Conservation (phyloP, 2,329 filamentous ascomycete species). For the Fusarium euwallaceae region DNA sequence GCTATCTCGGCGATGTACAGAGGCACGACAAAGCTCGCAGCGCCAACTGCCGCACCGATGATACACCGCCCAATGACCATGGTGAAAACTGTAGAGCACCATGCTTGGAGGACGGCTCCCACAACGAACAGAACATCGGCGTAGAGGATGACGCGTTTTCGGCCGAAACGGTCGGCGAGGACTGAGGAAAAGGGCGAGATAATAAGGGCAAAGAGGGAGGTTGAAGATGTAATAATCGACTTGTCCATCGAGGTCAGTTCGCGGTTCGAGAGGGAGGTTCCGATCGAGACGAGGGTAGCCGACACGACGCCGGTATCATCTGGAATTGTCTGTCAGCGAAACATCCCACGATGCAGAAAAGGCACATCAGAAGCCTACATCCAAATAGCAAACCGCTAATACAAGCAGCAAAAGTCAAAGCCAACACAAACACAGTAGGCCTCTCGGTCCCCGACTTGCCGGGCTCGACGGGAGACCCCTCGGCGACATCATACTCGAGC, state of each 20-base stretch:
- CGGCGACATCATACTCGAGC: slow-evolving; percentile 48
- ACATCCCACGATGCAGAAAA: too few species aligned
- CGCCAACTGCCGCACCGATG: slow-evolving; percentile 80
- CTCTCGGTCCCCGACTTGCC: slow-evolving; percentile 47
- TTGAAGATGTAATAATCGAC: slow-evolving; percentile 78
- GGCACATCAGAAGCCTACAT: slow-evolving; percentile 60
- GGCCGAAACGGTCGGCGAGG: slow-evolving; percentile 72
- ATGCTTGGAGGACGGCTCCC: slow-evolving; percentile 76
- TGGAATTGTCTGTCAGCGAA: slow-evolving; percentile 46
- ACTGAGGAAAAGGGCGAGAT: slow-evolving; percentile 74
- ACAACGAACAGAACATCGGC: slow-evolving; percentile 76
- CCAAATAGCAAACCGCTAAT: slow-evolving; percentile 78
- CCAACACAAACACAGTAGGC: slow-evolving; percentile 69
- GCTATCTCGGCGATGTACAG: slow-evolving; percentile 91
- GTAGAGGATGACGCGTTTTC: slow-evolving; percentile 72
- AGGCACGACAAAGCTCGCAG: slow-evolving; percentile 85
- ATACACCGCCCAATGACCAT: slow-evolving; percentile 79
- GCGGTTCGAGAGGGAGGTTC: slow-evolving; percentile 68
- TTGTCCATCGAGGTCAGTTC: slow-evolving; percentile 74
- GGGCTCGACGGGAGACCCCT: slow-evolving; percentile 40
- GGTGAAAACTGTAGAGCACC: slow-evolving; percentile 65
- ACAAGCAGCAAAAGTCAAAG: slow-evolving; percentile 73
- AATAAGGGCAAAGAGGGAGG: slow-evolving; percentile 74
- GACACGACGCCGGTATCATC: slow-evolving; percentile 79
- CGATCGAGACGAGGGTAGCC: slow-evolving; percentile 75